These are phyloP conservation scores for Eucalyptus globulus DNA, from an alignment of 345 rosid genomes.

Conservation along the genomic window DNA sequence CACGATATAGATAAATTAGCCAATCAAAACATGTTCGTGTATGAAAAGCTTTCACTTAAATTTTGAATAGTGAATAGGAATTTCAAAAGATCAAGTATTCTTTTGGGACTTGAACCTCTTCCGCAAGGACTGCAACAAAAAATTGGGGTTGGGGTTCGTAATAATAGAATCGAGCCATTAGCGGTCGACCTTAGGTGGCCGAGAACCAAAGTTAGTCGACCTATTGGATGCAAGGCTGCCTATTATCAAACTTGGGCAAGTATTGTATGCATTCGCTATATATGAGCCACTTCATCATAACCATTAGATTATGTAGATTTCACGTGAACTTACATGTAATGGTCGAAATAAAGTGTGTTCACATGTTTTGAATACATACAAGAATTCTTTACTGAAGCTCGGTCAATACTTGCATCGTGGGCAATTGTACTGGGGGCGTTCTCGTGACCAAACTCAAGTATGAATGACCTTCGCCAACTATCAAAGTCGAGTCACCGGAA, in stretches of 20 bases:
- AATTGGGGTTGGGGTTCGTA: not conserved
- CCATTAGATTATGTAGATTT: not conserved
- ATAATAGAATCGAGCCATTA: not conserved
- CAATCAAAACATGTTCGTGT: not conserved
- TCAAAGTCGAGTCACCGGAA: not conserved
- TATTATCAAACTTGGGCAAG: not conserved
- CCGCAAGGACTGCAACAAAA: not conserved
- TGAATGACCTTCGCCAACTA: not conserved
- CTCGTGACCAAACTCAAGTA: not conserved
- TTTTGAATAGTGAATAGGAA: not conserved
- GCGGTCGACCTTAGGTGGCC: not conserved
- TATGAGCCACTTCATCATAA: not conserved
- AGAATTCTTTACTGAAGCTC: not conserved
- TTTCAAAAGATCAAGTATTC: not conserved
- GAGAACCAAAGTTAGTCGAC: not conserved
- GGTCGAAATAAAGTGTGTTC: rapidly evolving
- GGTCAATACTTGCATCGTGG: not conserved
- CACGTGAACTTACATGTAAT: rapidly evolving
- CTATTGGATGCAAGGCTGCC: not conserved
- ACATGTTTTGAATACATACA: not conserved
- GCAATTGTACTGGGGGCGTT: not conserved
- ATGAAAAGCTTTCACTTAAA: not conserved
- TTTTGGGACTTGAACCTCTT: not conserved
- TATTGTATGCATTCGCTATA: not conserved
- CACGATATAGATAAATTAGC: too few species aligned